A percentile compares a stretch with the other conserved stretches of the same genome.
These are phyloP conservation scores for Larix kaempferi DNA, from an alignment of 75 land plant species.

Conservation along the genomic window DNA sequence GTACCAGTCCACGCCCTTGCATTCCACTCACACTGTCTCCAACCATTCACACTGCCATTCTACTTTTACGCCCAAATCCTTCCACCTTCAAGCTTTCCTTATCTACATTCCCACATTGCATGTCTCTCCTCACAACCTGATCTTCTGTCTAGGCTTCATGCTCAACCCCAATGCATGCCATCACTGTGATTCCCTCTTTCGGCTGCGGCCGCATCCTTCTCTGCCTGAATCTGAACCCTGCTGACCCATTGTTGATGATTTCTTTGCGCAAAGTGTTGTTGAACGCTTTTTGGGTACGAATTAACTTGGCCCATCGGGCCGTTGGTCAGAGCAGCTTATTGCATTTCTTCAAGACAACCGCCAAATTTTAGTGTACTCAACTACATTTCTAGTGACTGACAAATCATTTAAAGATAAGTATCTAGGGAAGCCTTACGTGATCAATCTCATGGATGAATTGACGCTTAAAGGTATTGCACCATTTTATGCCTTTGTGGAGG, in stretches of 20 bases:
- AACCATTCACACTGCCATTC: too few species aligned
- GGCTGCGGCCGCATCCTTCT: constrained; percentile 2
- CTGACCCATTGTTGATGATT: constrained; percentile 13
- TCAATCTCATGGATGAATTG: constrained; percentile 39
- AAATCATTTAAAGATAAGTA: constrained; percentile 35
- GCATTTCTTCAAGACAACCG: constrained; percentile 26
- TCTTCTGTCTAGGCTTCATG: too few species aligned
- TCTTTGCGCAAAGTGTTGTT: constrained; percentile 1
- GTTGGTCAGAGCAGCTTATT: constrained; percentile 6
- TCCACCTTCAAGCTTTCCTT: too few species aligned
- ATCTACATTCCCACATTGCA: too few species aligned
- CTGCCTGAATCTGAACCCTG: constrained; percentile 1
- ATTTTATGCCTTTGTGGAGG: constrained; percentile 42
- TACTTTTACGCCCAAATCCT: too few species aligned
- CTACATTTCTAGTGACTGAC: constrained; percentile 40
- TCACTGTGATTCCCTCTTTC: neutral
- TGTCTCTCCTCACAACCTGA: too few species aligned
- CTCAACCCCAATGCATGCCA: too few species aligned
- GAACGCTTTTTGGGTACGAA: neutral
- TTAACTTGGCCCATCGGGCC: neutral
- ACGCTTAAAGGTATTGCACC: constrained; percentile 40
- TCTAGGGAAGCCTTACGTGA: constrained; percentile 35
- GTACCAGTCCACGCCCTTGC: too few species aligned
- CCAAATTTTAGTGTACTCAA: constrained; percentile 32
- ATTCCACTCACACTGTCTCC: too few species aligned